These are phyloP conservation scores for Scopulariopsis brevicaulis DNA, from an alignment of 2,329 filamentous ascomycete genomes.

Conservation along the genomic window DNA sequence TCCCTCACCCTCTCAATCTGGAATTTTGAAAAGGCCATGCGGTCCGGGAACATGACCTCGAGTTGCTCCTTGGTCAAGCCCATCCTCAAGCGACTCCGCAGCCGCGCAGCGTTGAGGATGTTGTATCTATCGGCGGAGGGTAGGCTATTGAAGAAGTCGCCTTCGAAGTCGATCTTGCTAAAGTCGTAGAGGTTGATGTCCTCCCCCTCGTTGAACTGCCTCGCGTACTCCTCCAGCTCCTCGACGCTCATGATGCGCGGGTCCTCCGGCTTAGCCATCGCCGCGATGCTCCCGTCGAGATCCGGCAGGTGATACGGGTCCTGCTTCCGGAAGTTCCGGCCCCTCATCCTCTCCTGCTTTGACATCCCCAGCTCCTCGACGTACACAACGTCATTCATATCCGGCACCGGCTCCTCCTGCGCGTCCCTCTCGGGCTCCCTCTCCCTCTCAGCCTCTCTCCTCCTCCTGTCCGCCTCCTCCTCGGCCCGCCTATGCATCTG, in stretches of 20 bases:
- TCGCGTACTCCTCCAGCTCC: constrained; percentile 86
- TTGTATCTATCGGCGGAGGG: constrained; percentile 91
- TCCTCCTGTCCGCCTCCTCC: constrained; percentile 64
- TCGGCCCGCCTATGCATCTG: constrained; percentile 90
- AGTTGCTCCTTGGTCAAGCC: constrained; percentile 93
- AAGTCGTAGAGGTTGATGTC: constrained; percentile 92
- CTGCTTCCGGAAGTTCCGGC: constrained; percentile 74
- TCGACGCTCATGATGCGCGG: constrained; percentile 93
- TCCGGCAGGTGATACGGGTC: constrained; percentile 95
- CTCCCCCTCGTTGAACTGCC: constrained; percentile 84
- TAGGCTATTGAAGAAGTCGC: constrained; percentile 86
- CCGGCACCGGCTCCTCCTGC: constrained; percentile 57
- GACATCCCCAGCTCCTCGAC: constrained; percentile 82
- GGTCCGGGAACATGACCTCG: constrained; percentile 91
- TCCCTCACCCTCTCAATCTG: constrained; percentile 92
- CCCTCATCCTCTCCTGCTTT: constrained; percentile 60
- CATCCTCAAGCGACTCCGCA: constrained; percentile 86
- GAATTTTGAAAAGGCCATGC: constrained; percentile 94
- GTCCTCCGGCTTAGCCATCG: constrained; percentile 85
- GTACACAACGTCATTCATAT: constrained; percentile 65
- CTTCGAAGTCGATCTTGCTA: constrained; percentile 96
- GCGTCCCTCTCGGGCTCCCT: constrained; percentile 14
- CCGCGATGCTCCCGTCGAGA: constrained; percentile 63
- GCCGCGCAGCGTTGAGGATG: constrained; percentile 84
- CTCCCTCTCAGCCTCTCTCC: constrained; percentile 24